Conservation (phyloP, 768 basidiomycete species). For the Paxillus rubicundulus region DNA sequence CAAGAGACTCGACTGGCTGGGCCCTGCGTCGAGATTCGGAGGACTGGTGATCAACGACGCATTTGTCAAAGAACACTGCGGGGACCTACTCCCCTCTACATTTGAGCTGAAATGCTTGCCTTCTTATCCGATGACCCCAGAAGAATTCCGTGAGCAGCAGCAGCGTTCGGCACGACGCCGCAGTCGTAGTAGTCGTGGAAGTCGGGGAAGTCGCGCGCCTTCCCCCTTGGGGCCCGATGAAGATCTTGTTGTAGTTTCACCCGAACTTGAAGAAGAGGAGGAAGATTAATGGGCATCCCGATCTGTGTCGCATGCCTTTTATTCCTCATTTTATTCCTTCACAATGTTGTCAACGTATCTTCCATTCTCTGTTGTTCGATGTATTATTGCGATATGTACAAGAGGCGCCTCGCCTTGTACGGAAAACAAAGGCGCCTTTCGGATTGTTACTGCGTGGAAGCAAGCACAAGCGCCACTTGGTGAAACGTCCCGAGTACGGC, state of each 20-base stretch:
- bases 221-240: slow-evolving; percentile 7
- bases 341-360: not conserved
- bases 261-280: slow-evolving; percentile 6
- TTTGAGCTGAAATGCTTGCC: slow-evolving; percentile 55
- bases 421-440: not conserved
- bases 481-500: not conserved
- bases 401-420: not conserved
- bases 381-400: not conserved
- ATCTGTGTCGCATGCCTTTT: slow-evolving; percentile 11
- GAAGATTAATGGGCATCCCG: slow-evolving; percentile 7
- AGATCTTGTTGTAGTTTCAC: no score
- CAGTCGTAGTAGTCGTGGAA: slow-evolving; percentile 19
- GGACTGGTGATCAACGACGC: slow-evolving; percentile 51
- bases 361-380: not conserved
- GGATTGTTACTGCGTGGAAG: not conserved
- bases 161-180: slow-evolving; percentile 24
- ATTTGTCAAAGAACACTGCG: slow-evolving; percentile 43
- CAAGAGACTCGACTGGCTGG: slow-evolving; percentile 66
- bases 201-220: slow-evolving; percentile 13
- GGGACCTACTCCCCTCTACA: slow-evolving; percentile 53
- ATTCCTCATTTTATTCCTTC: slow-evolving; percentile 28
- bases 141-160: slow-evolving; percentile 51
- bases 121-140: slow-evolving; percentile 45
- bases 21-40: slow-evolving; percentile 56
- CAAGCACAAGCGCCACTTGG: not conserved